Percentiles rank a stretch among this genome's conserved stretches.
Conservation (phyloP, 805 yeast species). For the Yarrowia divulgata region DNA sequence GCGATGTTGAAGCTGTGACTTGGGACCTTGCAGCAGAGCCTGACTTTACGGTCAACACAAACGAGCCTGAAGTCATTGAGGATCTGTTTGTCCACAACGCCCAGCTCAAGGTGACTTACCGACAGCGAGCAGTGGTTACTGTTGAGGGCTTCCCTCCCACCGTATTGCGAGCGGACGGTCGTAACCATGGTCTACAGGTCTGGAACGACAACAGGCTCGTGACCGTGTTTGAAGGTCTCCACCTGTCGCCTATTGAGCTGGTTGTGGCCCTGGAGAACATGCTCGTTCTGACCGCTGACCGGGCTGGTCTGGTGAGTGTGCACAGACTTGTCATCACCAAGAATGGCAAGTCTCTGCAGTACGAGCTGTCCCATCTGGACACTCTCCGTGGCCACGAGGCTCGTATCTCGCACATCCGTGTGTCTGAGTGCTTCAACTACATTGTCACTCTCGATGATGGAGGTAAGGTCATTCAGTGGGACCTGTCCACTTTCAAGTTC, state of each 20-base stretch:
- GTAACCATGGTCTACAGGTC: constrained; percentile 30
- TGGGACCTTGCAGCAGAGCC: constrained; percentile 28
- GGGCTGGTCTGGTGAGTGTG: constrained; percentile 18
- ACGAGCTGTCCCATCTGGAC: constrained; percentile 22
- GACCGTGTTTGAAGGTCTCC: constrained; percentile 35
- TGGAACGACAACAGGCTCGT: constrained; percentile 29
- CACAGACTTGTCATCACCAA: constrained; percentile 25
- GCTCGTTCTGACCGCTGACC: constrained; percentile 31
- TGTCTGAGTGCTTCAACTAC: constrained; percentile 30
- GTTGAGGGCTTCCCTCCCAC: constrained; percentile 27
- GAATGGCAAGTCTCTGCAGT: constrained; percentile 12
- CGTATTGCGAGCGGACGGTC: constrained; percentile 1
- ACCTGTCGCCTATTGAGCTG: constrained; percentile 31
- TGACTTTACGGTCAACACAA: constrained; percentile 24
- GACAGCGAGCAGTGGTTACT: constrained; percentile 28
- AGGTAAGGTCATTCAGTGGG: constrained; percentile 35
- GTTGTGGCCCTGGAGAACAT: constrained; percentile 24
- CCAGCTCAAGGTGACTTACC: constrained; percentile 32
- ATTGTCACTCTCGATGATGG: constrained; percentile 22
- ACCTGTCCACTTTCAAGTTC: constrained; percentile 30
- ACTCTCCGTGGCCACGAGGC: constrained; percentile 36
- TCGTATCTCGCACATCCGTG: constrained; percentile 12
- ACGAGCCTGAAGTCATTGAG: constrained; percentile 32
- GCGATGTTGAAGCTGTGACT: constrained; percentile 41
- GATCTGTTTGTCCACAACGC: constrained; percentile 29